Evolutionary conservation across 768 basidiomycete genomes (phyloP).

Genomic region (Lentinula boryana): DNA sequence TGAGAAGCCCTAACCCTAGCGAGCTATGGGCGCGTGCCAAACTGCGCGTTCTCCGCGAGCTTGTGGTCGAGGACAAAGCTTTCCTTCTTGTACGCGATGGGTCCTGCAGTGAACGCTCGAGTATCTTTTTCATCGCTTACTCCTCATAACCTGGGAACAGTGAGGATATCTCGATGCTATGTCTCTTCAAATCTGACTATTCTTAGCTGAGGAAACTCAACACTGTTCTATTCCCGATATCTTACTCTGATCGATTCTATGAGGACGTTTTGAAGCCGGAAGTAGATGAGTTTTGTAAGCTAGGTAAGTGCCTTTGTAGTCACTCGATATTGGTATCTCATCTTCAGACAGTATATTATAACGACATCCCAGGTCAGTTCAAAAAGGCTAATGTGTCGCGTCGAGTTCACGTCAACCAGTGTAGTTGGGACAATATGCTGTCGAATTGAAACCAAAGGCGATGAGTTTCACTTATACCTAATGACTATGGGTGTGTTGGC

Average conservation of each 20-base stretch:
- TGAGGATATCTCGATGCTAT: slow-evolving; percentile 38
- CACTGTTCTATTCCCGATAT: slow-evolving; percentile 83
- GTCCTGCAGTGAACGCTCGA: slow-evolving; percentile 24
- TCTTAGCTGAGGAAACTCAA: slow-evolving; percentile 29
- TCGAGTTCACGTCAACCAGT: not conserved
- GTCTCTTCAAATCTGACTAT: slow-evolving; percentile 22
- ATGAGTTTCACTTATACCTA: slow-evolving; percentile 59
- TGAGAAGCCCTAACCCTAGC: too few species aligned
- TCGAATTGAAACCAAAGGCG: slow-evolving; percentile 67
- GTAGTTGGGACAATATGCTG: slow-evolving; percentile 80
- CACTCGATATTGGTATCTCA: slow-evolving; percentile 9
- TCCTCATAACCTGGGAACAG: slow-evolving; percentile 78
- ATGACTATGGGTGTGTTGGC: slow-evolving; percentile 93
- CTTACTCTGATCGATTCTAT: slow-evolving; percentile 87
- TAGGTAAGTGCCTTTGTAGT: slow-evolving; percentile 50
- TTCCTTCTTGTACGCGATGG: slow-evolving; percentile 8
- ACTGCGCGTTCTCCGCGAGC: not conserved
- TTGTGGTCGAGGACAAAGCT: not conserved
- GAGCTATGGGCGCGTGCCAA: too few species aligned
- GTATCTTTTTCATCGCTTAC: slow-evolving; percentile 72
- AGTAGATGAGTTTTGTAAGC: slow-evolving; percentile 82
- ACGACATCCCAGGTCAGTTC: slow-evolving; percentile 63
- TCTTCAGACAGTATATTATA: slow-evolving; percentile 69
- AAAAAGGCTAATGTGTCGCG: not conserved
- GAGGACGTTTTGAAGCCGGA: slow-evolving; percentile 70